Evolutionary conservation across 768 basidiomycete genomes (phyloP), one percentile per base, ranked within the genome.

Genomic region (Scleroderma citrinum): DNA sequence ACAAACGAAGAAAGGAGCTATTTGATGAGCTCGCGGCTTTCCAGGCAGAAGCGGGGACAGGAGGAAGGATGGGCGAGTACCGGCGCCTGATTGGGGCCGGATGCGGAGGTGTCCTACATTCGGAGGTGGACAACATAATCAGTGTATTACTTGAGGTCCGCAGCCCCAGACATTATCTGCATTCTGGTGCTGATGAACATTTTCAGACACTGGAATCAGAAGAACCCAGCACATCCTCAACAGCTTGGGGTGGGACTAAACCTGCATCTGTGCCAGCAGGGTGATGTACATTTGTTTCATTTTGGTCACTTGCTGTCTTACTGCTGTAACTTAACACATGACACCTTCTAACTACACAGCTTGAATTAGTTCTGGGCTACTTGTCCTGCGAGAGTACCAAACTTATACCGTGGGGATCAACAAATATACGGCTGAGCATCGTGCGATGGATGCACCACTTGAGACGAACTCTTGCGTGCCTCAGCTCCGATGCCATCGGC

Each of bases 11-110:
- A 62, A 80, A 80, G 57, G 75, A 74, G 12, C 72, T 81, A 51
- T 92, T 96, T 56, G 83, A 86, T 43, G 80, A 81, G 50, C 74
- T 90, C 55, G 87, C 87, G 11, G 77, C 74, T 26, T 85, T 88
- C 67, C 88, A 93, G 63, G 86, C 90, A 17, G 91, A 94, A 67
- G 84, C 88, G 1, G 94, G 94, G 5, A 96, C 93, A 1, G 83
- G 86, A 26, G 90, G 88, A 35, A 76, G 84, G 53, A 94, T 98
- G 83, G 75, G 78, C 5, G 87, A 94, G 56, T 99, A 97, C 65
- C 74, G 93, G 57, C 75, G 85, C 53, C 67, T 99, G 45, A 93
- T 99, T 58, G 85, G 87, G 29, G 84, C 91, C 14, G 93, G 91
- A 0, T 95, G 91, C 69, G 92, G 92, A 20, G 87, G 90, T 0